Evolutionary conservation across 1,284 basidiomycete species (phyloP), one percentile per base, ranked within the genome.

Genomic region (Trametes hirsuta): DNA sequence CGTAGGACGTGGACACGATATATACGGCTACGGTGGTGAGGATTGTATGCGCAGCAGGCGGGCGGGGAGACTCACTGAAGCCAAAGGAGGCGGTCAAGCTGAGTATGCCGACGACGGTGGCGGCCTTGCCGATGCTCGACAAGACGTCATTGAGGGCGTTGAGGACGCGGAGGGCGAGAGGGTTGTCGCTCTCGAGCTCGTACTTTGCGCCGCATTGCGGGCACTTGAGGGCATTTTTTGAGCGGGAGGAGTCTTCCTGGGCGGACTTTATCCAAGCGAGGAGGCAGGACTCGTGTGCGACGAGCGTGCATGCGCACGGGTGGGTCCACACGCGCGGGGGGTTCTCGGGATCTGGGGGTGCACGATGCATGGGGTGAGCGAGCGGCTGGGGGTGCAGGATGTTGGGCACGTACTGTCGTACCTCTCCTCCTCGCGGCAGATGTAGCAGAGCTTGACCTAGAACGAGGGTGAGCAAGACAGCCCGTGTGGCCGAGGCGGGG

Each of bases 201-300:
- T 93, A 93, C 37, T 70, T 69, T 0, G 84, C 77, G 4, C 84
- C 81, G 64, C 91, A 93, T 66, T 93, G 91, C 0, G 91, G 91
- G 68, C 91, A 94, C 68, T 90, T 88, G 58, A 90, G 80, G 0
- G 88, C 86, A 65, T 87, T 87, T 2, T 77, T 70, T 15, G 83
- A 79, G 42, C 78, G 81, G 2, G 78, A 74, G 6, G 82, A 66
- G 52, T 79, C 83, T 40, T 79, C 75, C 66, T 91, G 86, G 6
- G 89, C 81, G 25, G 86, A 80, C 58, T 84, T 80, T 44, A 93
- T 88, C 91, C 91, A 93, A 59, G 85, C 82, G 35, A 91, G 80
- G 21, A 92, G 82, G 75, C 90, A 93, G 0, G 82, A 74, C 70
- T 92, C 88, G 73, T 93, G 91, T 1, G 91, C 90, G 44, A 93